Percentiles rank a stretch among this genome's conserved stretches.
phyloP scores from a whole-genome alignment of 495 filamentous ascomycete species.

The Talaromyces ruber region DNA sequence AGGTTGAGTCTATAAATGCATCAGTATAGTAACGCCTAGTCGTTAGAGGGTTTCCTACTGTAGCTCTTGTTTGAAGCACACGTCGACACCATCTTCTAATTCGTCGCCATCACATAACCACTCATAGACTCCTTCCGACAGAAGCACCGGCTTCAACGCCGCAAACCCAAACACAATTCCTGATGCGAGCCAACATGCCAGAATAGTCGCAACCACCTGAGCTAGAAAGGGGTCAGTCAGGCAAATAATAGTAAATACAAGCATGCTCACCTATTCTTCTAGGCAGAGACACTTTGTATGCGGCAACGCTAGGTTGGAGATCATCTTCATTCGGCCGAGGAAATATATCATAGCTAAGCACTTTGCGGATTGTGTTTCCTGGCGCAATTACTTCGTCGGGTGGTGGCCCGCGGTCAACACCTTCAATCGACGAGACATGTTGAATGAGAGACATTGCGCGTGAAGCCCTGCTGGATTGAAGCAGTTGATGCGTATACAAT shows the following conservation, averaged over 20 bases:
- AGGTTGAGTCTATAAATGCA: slow-evolving; percentile 44
- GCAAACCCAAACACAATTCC: slow-evolving; percentile 71
- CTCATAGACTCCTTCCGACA: slow-evolving; percentile 57
- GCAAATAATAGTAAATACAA: slow-evolving; percentile 7
- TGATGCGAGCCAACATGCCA: slow-evolving; percentile 57
- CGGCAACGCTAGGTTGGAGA: slow-evolving; percentile 20
- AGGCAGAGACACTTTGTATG: slow-evolving; percentile 44
- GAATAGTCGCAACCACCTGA: slow-evolving; percentile 49
- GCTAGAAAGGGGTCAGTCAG: slow-evolving; percentile 21
- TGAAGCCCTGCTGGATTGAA: neutral
- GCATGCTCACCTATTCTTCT: slow-evolving; percentile 36
- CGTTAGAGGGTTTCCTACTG: slow-evolving; percentile 22
- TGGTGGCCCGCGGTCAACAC: slow-evolving; percentile 24
- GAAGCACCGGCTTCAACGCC: slow-evolving; percentile 67
- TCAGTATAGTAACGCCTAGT: neutral
- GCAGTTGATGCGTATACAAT: neutral
- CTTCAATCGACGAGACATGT: slow-evolving; percentile 31
- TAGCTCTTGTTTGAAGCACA: slow-evolving; percentile 61
- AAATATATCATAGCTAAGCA: slow-evolving; percentile 26
- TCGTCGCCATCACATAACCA: slow-evolving; percentile 44
- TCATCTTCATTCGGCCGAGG: slow-evolving; percentile 14
- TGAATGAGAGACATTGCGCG: slow-evolving; percentile 35
- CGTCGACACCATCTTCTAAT: slow-evolving; percentile 30
- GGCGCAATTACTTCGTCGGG: neutral
- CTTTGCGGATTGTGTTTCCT: slow-evolving; percentile 10